Evolutionary conservation across 140 eudicot species (phyloP).

Genomic region (Anethum foeniculum): DNA sequence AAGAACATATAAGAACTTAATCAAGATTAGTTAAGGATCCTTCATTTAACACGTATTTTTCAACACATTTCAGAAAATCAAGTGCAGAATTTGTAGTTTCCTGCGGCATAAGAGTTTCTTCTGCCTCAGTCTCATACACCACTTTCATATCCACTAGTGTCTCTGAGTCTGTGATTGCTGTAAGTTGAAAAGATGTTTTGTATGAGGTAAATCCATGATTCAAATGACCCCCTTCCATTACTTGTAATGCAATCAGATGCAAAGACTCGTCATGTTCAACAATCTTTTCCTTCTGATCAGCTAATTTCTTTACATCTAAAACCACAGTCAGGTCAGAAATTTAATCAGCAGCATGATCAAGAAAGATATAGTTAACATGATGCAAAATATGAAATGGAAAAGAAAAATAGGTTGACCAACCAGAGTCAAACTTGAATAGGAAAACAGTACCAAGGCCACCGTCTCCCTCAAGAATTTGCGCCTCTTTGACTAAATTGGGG

Average conservation of each 20-base stretch:
- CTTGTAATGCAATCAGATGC: slow-evolving; percentile 33
- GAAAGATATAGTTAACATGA: background rate
- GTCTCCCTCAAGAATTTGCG: slow-evolving; percentile 40
- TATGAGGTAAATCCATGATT: slow-evolving; percentile 26
- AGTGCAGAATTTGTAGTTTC: slow-evolving; percentile 35
- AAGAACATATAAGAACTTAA: background rate
- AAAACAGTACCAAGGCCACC: slow-evolving; percentile 43
- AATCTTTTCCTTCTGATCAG: slow-evolving; percentile 40
- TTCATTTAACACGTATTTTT: slow-evolving; percentile 16
- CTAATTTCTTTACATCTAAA: slow-evolving; percentile 29
- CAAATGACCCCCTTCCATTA: slow-evolving; percentile 47
- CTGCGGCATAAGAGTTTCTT: slow-evolving; percentile 23
- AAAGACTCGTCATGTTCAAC: slow-evolving; percentile 28
- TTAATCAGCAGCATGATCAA: background rate
- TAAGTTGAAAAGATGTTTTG: slow-evolving; percentile 27
- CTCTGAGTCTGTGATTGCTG: slow-evolving; percentile 23
- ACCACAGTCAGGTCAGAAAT: slow-evolving; percentile 2
- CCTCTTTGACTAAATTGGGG: background rate
- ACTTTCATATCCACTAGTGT: slow-evolving; percentile 36
- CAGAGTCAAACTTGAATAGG: slow-evolving; percentile 33
- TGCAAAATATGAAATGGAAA: background rate
- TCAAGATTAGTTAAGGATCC: background rate
- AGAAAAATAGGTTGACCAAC: slow-evolving; percentile 11
- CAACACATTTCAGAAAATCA: slow-evolving; percentile 24
- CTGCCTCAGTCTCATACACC: slow-evolving; percentile 35